Evolutionary conservation across 2,329 filamentous ascomycete species (phyloP).

Genomic region (Knoxdaviesia proteae): DNA sequence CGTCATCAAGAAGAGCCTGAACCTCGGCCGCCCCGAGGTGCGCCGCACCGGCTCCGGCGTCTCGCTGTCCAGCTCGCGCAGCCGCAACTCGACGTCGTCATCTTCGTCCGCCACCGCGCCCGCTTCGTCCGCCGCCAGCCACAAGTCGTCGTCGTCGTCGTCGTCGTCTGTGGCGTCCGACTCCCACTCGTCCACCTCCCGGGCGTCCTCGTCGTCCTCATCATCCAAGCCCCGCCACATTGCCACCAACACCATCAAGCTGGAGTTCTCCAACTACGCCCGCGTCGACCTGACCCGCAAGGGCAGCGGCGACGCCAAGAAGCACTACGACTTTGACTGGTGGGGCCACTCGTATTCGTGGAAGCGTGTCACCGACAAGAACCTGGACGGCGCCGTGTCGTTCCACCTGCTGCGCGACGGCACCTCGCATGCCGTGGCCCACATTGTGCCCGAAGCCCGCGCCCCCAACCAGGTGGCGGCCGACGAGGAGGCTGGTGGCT

Average conservation of each 20-base stretch:
- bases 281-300: constrained; percentile 63
- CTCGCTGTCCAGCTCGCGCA: constrained; percentile 1
- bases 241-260: constrained; percentile 60
- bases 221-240: constrained; percentile 9
- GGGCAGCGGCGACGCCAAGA: constrained; percentile 37
- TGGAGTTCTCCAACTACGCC: constrained; percentile 96
- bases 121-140: no score
- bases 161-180: background rate
- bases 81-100: background rate
- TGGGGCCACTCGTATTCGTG: constrained; percentile 77
- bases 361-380: constrained; percentile 52
- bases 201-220: constrained; percentile 4
- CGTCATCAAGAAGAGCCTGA: constrained; percentile 1
- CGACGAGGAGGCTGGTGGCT: constrained; percentile 62
- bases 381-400: constrained; percentile 42
- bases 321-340: constrained; percentile 81
- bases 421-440: constrained; percentile 44
- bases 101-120: constrained; percentile 2
- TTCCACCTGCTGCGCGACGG: constrained; percentile 62
- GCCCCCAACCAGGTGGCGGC: constrained; percentile 47
- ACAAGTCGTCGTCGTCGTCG: no score
- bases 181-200: background rate
- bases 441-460: constrained; percentile 65
- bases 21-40: constrained; percentile 2
- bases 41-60: background rate